Evolutionary conservation across 345 rosid genomes (phyloP), one percentile per base, ranked within the genome.

Genomic region (Anastatica hierochuntica): DNA sequence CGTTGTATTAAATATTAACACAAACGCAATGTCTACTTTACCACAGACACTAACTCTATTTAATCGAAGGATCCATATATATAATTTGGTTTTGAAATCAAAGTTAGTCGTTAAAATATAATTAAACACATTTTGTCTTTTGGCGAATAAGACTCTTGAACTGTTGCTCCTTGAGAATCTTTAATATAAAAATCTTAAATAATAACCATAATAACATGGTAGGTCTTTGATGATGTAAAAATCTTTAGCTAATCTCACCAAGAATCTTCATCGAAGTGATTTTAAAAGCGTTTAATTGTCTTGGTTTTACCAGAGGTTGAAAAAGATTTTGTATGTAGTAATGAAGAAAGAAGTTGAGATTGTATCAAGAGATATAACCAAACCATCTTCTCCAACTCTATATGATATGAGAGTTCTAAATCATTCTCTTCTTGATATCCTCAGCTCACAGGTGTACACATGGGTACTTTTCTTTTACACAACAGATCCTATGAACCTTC

Each of bases 341-440:
- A 68, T 68, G 73, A 47, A 49, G 42, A 53, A n/a, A 4, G 58
- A 59, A 41, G 65, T 45, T 38, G 40, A 72, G 38, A 45, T 60
- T 4, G 10, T 67, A 53, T 70, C 81, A 58, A 73, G 56, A 40
- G 62, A 70, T 16, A 68, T 56, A 20, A 54, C 61, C 13, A 68
- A 68, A 48, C 72, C 72, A 0, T 47, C 72, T 40, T 53, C 72
- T 54, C 67, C 67, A 54, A 68, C 67, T 33, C 67, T 57, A 46
- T 34, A 53, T 41, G 27, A 60, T 49, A 13, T 10, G 38, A 61
- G 34, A 47, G 48, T 49, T 41, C 58, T 54, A 12, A 48, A n/a
- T 33, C 63, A 60, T 12, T 68, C 72, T 53, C 52, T 68, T 49
- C 66, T 60, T 55, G 72, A 68, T 36, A 41, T 41, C 15, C 63